Evolutionary conservation across 495 filamentous ascomycete genomes (phyloP).

Genomic region (Elaphomyces granulatus): DNA sequence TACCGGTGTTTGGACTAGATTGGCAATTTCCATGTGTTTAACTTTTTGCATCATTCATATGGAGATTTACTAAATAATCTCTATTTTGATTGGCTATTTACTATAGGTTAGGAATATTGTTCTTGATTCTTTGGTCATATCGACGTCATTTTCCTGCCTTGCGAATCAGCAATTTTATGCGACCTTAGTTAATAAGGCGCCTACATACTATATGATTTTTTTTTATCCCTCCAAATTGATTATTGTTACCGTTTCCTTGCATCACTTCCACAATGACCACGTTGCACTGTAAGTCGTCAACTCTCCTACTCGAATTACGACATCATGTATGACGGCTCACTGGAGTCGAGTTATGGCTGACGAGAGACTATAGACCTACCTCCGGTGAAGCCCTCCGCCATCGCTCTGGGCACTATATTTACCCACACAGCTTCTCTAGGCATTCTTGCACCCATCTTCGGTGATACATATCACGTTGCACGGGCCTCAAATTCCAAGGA

Average conservation of each 20-base stretch:
- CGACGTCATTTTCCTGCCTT: neutral
- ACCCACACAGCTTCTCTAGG: slow-evolving; percentile 73
- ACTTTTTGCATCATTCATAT: no score
- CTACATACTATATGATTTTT: no score
- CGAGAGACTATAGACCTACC: slow-evolving; percentile 53
- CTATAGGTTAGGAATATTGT: no score
- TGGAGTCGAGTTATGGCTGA: no score
- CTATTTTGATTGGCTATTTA: no score
- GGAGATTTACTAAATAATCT: no score
- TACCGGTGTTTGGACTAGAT: no score
- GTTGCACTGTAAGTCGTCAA: neutral
- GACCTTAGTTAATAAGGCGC: no score
- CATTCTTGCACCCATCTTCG: slow-evolving; percentile 80
- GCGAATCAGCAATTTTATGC: no score
- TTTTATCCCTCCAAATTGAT: neutral
- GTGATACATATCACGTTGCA: slow-evolving; percentile 87
- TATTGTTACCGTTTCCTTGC: no score
- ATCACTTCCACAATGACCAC: neutral
- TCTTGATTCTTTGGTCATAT: neutral
- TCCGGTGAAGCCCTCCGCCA: slow-evolving; percentile 93
- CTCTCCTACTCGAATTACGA: neutral
- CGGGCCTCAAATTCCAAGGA: slow-evolving; percentile 88
- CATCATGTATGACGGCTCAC: no score
- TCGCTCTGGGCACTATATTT: slow-evolving; percentile 90
- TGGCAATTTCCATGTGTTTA: no score